Conservation (phyloP, 2,329 filamentous ascomycete genomes). For the Scytalidium lignicola region DNA sequence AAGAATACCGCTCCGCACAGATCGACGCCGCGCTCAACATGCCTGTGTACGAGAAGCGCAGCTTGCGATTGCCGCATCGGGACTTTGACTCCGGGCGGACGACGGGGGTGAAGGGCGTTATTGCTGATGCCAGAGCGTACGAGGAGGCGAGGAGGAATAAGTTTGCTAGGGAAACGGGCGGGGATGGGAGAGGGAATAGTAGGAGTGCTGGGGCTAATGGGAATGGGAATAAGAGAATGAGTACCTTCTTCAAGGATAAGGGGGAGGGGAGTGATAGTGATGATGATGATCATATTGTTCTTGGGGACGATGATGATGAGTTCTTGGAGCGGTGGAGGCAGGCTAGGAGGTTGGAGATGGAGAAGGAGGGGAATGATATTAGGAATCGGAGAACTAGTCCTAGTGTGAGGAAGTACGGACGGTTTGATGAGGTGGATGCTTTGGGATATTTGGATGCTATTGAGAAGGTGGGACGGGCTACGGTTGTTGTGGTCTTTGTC, state of each 20-base stretch:
- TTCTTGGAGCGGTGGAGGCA: conserved; percentile 87
- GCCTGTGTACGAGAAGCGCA: conserved; percentile 44
- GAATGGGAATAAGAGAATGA: conserved; percentile 13
- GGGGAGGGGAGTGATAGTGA: conserved; percentile 31
- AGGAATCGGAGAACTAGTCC: conserved; percentile 68
- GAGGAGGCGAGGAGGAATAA: conserved; percentile 54
- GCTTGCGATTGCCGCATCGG: conserved; percentile 54
- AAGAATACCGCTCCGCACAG: conserved; percentile 28
- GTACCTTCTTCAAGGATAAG: conserved; percentile 20
- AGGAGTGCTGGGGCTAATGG: conserved; percentile 49
- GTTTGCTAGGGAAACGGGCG: conserved; percentile 66
- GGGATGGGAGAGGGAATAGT: conserved; percentile 23
- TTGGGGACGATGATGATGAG: conserved; percentile 66
- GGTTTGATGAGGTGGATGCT: conserved; percentile 79
- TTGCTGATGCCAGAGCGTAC: conserved; percentile 75
- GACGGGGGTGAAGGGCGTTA: conserved; percentile 82
- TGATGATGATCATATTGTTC: conserved; percentile 10
- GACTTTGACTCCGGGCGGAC: conserved; percentile 64
- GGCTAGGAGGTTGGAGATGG: conserved; percentile 70
- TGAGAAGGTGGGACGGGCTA: conserved; percentile 78
- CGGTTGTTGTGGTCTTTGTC: conserved; percentile 87
- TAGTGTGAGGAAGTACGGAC: conserved; percentile 72
- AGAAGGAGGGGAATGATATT: conserved; percentile 53
- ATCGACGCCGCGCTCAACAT: conserved; percentile 64
- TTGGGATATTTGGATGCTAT: conserved; percentile 93